Evolutionary conservation across 78 protist species (phyloP), one percentile per base, ranked within the genome.

Genomic region (Tieghemostelium lacteum): DNA sequence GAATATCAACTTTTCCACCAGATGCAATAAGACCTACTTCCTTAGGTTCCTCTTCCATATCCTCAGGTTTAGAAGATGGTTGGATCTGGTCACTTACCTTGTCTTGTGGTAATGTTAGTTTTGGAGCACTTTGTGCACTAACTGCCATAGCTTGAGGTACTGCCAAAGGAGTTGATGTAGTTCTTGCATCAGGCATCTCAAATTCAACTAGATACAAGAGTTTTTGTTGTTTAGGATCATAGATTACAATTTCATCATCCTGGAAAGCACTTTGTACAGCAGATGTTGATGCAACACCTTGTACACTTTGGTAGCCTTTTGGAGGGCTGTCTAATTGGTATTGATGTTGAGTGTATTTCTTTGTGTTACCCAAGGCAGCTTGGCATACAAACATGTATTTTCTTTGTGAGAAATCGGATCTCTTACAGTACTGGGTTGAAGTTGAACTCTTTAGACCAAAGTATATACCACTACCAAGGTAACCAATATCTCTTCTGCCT

Each of bases 391-490:
- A 50, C 91, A 83, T 83, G 33, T 49, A 83, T 36, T 73, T 66
- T 20, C n/a, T 28, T 6, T 20, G 14, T 0, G 34, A 19, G 19
- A 36, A 1, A 20, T 42, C 0, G 1, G 70, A 57, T 14, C 26
- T 2, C n/a, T 55, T 45, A 58, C 91, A 83, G 45, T 83, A 83
- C 69, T 83, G 78, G 33, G n/a, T 31, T 20, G 63, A 39, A 16
- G 94, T 88, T 2, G 55, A 6, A 29, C 73, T 8, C 14, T 88
- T 78, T 3, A 55, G 54, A 33, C 89, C 94, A 61, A 88, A 88
- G 24, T 88, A 88, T 22, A 88, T 76, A 54, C 94, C 94, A 22
- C 72, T 19, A 40, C 94, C 94, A 2, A 88, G 28, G n/a, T 49
- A 71, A 45, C 94, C 94, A 24, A 61, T 49, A 64, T 88, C 87